These are phyloP conservation scores for Atkinsonella hypoxylon DNA, from an alignment of 2,329 filamentous ascomycete genomes.

Conservation along the genomic window DNA sequence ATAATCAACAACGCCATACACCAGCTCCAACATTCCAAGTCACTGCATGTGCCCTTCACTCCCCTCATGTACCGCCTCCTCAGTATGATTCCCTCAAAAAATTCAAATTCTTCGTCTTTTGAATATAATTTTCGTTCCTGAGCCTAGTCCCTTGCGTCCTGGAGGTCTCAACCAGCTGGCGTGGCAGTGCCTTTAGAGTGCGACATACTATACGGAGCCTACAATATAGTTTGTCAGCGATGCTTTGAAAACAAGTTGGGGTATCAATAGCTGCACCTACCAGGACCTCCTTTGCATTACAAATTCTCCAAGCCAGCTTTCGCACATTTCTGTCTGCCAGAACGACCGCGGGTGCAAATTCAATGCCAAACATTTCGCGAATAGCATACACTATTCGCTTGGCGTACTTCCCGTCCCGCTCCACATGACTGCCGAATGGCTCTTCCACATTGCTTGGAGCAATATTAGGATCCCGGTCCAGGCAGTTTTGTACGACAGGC, in stretches of 20 bases:
- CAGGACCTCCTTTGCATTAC: slow-evolving; percentile 88
- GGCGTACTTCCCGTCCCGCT: slow-evolving; percentile 79
- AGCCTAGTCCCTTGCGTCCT: slow-evolving; percentile 14
- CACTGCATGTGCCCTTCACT: neutral
- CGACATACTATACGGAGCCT: slow-evolving; percentile 65
- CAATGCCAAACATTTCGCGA: slow-evolving; percentile 92
- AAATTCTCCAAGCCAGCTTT: slow-evolving; percentile 89
- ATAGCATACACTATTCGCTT: slow-evolving; percentile 88
- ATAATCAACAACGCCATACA: neutral
- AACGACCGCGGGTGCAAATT: slow-evolving; percentile 87
- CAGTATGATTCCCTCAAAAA: neutral
- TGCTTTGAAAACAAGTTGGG: neutral
- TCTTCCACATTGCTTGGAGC: slow-evolving; percentile 72
- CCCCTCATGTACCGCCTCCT: too few species aligned
- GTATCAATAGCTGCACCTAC: slow-evolving; percentile 38
- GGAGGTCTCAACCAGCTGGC: slow-evolving; percentile 34
- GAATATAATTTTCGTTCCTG: neutral
- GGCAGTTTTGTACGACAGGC: slow-evolving; percentile 79
- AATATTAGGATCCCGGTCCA: slow-evolving; percentile 84
- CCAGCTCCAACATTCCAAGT: neutral
- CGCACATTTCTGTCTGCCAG: slow-evolving; percentile 81
- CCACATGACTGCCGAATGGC: slow-evolving; percentile 71
- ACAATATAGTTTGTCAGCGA: neutral
- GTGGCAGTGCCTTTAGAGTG: slow-evolving; percentile 50
- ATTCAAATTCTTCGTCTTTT: neutral